Base-by-base conservation (phyloP, 2,329 filamentous ascomycete genomes). In the Fusarium brevicatenulatum region DNA sequence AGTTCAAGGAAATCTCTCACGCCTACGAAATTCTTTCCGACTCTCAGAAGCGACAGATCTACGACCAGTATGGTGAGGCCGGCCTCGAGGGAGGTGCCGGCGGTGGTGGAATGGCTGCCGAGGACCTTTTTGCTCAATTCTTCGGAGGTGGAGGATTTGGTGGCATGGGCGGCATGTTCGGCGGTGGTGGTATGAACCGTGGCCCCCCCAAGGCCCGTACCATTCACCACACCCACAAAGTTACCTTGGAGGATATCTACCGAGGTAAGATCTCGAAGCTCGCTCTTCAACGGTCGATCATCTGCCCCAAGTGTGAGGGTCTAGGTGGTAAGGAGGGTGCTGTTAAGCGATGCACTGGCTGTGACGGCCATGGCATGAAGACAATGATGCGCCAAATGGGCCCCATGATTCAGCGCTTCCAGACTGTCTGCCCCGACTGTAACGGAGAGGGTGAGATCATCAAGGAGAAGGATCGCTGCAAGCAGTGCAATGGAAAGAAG, bases 341-440 rank as follows among this genome's bases (percentile, higher is more conserved):
- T n/a, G 95, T 98, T 74, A 95, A 95, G 86, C 93, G 93, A 79
- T 99, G 96, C 85, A 81, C 90, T 44, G 93, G 94, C 80, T 99
- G 96, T 83, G 94, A 97, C 79, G 96, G 96, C 75, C 91, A 93
- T 73, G 96, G 96, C 84, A 97, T 98, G 93, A 98, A 98, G 92
- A 98, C 94, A 44, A 98, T 99, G 95, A 98, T 99, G 96, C 93
- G 97, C 82, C 96, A 99, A 86, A 98, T 99, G 95, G 96, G 96
- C 57, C 96, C 96, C 68, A 99, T 99, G 96, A 98, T 99, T 78
- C 97, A 99, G 86, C 94, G 96, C 66, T 99, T 99, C 91, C 96
- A 99, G 88, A 98, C 95, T 36, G 95, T 98, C 78, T 99, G 96
- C 89, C 93, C 95, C 34, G 97, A 99, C 85, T 99, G 96, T 83